Conservation (phyloP, 1,284 basidiomycete species). For the Thelephora terrestris region DNA sequence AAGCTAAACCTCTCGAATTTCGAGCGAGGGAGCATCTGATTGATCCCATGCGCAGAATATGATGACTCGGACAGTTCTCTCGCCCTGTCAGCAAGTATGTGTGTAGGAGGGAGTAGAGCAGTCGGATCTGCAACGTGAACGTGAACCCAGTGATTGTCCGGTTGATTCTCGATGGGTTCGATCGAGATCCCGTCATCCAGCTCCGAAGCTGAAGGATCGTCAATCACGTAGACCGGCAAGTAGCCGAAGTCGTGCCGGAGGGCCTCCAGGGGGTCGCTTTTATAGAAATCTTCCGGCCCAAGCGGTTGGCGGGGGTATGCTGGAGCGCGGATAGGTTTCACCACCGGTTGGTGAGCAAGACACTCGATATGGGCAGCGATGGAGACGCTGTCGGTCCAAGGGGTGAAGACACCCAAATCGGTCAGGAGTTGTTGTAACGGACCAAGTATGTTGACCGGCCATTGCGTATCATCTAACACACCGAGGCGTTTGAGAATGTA, state of each 20-base stretch:
- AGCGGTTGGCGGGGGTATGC: constrained; percentile 18
- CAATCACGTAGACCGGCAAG: constrained; percentile 82
- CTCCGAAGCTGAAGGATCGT: constrained; percentile 75
- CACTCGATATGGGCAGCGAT: constrained; percentile 10
- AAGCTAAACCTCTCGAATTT: constrained; percentile 47
- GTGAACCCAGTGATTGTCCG: constrained; percentile 73
- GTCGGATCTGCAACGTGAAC: constrained; percentile 94
- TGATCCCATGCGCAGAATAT: constrained; percentile 60
- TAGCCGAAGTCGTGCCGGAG: constrained; percentile 82
- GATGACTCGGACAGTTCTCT: constrained; percentile 36
- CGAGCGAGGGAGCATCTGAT: constrained; percentile 60
- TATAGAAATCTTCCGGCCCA: constrained; percentile 49
- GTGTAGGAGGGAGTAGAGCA: constrained; percentile 60
- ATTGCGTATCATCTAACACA: constrained; percentile 22
- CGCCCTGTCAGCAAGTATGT: constrained; percentile 50
- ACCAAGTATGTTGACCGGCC: constrained; percentile 29
- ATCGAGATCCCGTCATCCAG: constrained; percentile 93
- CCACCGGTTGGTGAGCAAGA: constrained; percentile 1
- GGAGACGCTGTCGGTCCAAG: constrained; percentile 49
- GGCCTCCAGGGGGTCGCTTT: constrained; percentile 46
- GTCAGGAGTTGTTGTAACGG: constrained; percentile 35
- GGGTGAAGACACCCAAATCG: constrained; percentile 61
- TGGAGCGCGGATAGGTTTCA: not conserved
- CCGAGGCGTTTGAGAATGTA: constrained; percentile 54
- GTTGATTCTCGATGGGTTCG: constrained; percentile 48